Conservation (phyloP, 805 yeast species). For the Yarrowia sp. region DNA sequence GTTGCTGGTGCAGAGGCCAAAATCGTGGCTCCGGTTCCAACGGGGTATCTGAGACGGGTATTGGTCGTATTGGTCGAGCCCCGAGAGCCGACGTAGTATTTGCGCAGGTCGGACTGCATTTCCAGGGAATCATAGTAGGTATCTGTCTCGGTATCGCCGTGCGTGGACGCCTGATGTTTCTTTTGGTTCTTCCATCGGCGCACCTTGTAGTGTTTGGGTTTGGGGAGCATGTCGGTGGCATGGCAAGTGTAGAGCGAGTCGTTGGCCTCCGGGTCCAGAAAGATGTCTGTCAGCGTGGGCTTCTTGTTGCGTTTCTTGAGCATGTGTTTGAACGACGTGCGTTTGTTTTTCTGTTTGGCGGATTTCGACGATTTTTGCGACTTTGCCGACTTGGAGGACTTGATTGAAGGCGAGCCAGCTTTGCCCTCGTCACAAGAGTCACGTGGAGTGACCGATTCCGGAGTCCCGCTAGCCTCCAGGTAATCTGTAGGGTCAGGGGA, state of each 20-base stretch:
- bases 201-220: slow-evolving; percentile 11
- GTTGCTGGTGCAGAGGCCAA: neutral
- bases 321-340: neutral
- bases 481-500: neutral
- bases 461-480: neutral
- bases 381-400: neutral
- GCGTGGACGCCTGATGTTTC: neutral
- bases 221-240: slow-evolving; percentile 16
- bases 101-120: neutral
- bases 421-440: neutral
- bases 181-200: slow-evolving; percentile 13
- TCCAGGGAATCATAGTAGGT: slow-evolving; percentile 12
- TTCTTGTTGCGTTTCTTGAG: neutral
- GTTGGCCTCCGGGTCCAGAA: slow-evolving; percentile 20
- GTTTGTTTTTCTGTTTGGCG: neutral
- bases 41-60: neutral
- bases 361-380: neutral
- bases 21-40: neutral
- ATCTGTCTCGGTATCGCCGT: neutral
- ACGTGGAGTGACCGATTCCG: neutral
- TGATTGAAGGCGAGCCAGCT: neutral
- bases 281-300: slow-evolving; percentile 20
- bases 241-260: slow-evolving; percentile 12
- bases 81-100: neutral
- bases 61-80: slow-evolving; percentile 13